Evolutionary conservation across 768 basidiomycete genomes (phyloP), one percentile per base, ranked within the genome.

Genomic region (Boletus bicolor): DNA sequence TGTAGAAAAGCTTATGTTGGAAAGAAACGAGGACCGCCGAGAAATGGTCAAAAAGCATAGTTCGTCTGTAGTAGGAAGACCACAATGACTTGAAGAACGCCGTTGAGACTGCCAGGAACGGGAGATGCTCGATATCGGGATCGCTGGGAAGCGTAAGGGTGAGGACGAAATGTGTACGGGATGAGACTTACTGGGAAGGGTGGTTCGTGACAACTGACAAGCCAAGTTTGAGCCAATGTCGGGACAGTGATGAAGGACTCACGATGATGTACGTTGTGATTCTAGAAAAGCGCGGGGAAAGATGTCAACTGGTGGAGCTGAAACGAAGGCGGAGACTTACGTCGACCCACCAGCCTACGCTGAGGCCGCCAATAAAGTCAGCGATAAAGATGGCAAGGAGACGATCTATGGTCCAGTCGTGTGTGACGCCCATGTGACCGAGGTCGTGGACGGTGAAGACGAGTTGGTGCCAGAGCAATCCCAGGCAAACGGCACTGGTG

Each of bases 261-360:
- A 93, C 93, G 78, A 74, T 98, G 95, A 75, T 98, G 95, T 45
- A 95, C 85, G 64, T 98, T 97, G 69, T 99, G 97, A 68, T 90
- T 92, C 89, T 92, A 59, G 35, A 48, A 11, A 24, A 46, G 26
- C 12, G n/a, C 24, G 17, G 17, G 32, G 38, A 37, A 36, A 46
- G 59, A 30, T 61, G 44, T 60, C 35, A 51, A 28, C n/a, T 32
- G 41, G 21, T 36, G 43, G 51, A 28, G 38, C 26, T 38, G 49
- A 55, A 38, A 49, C 3, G 49, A 55, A n/a, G 54, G 42, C 11
- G 37, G 48, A 12, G n/a, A 84, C 93, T 75, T 64, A 95, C 94
- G 70, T 94, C 82, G 39, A 93, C 91, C 96, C 96, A 99, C 97
- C 97, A 99, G 39, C 94, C 92, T 24, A 97, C 80, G 68, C 94